Conservation (phyloP, 2,329 filamentous ascomycete species). For the Aspergillus brunneoviolaceus region DNA sequence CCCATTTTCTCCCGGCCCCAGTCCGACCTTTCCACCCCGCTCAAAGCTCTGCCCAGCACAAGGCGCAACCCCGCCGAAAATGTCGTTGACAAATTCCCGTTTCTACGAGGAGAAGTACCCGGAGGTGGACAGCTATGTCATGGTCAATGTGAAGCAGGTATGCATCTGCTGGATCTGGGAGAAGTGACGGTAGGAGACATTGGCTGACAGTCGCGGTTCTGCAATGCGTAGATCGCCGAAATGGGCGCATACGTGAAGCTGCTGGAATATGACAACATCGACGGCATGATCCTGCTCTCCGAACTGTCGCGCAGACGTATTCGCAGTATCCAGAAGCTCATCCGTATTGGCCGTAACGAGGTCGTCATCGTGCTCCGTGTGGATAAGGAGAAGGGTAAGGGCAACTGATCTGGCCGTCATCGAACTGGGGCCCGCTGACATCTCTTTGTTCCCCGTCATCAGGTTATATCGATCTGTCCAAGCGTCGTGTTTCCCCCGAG, state of each 20-base stretch:
- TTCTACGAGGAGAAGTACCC: conserved; percentile 98
- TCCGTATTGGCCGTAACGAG: conserved; percentile 95
- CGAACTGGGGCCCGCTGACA: conserved; percentile 19
- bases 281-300: conserved; percentile 98
- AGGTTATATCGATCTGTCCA: conserved; percentile 97
- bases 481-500: conserved; percentile 95
- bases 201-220: conserved; percentile 14
- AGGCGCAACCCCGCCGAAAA: conserved; percentile 58
- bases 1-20: background rate
- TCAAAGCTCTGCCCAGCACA: conserved; percentile 15
- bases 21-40: conserved; percentile 4
- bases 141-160: conserved; percentile 99
- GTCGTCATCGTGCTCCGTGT: conserved; percentile 98
- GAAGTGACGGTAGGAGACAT: background rate
- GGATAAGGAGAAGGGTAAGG: conserved; percentile 92
- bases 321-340: conserved; percentile 97
- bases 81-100: conserved; percentile 94
- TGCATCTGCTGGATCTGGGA: conserved; percentile 12
- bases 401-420: conserved; percentile 3
- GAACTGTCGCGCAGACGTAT: conserved; percentile 98
- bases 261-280: conserved; percentile 99
- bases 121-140: conserved; percentile 99
- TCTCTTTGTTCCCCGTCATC: conserved; percentile 10
- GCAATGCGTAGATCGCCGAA: conserved; percentile 75
- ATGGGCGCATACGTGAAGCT: conserved; percentile 99